These are phyloP conservation scores for Parachaetomium inaequale DNA, from an alignment of 495 filamentous ascomycete species.

Conservation along the genomic window DNA sequence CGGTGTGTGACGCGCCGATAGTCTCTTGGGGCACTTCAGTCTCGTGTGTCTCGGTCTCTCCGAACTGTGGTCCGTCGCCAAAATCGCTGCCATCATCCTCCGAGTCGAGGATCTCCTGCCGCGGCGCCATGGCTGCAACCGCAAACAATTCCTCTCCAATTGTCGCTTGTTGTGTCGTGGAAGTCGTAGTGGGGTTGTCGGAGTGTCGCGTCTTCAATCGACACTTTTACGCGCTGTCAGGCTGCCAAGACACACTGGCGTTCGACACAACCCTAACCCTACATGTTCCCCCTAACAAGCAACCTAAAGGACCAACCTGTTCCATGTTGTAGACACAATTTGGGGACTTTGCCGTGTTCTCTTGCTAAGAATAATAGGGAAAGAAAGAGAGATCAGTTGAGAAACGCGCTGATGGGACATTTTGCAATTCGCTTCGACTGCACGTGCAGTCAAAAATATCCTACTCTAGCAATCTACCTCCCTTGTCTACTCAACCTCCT, in stretches of 20 bases:
- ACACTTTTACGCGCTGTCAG: constrained; percentile 7
- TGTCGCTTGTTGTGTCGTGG: background rate
- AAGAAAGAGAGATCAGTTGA: no score
- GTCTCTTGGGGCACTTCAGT: constrained; percentile 4
- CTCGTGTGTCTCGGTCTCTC: constrained; percentile 1
- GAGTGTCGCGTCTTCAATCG: background rate
- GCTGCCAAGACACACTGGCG: background rate
- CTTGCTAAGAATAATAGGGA: no score
- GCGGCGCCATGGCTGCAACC: constrained; percentile 19
- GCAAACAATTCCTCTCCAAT: background rate
- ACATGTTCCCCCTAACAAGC: no score
- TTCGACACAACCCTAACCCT: background rate
- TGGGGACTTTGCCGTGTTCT: no score
- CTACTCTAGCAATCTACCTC: background rate
- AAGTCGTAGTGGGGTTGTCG: background rate
- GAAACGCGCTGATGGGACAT: no score
- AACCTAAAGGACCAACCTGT: no score
- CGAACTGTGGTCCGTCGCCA: background rate
- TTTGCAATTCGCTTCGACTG: no score
- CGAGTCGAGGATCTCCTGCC: constrained; percentile 32
- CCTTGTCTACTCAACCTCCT: constrained; percentile 42
- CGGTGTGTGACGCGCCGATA: constrained; percentile 2
- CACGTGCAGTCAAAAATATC: no score
- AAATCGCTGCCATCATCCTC: constrained; percentile 32
- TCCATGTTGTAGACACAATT: no score